A percentile compares a stretch with the other conserved stretches of the same genome.
These are phyloP conservation scores for Heracleum sosnowskyi DNA, from an alignment of 129 eudicot species.

Conservation along the genomic window DNA sequence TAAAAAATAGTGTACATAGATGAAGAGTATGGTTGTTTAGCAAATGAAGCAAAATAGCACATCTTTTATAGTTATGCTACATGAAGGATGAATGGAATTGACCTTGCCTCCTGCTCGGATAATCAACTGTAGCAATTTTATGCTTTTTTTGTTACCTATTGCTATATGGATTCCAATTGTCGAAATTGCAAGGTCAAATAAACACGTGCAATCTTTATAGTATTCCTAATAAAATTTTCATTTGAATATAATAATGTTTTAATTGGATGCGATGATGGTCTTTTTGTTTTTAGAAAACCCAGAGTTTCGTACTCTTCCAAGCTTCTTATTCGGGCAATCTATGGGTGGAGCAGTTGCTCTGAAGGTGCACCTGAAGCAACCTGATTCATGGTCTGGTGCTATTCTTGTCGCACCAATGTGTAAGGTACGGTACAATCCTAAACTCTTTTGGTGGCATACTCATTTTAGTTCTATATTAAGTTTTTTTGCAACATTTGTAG, in stretches of 20 bases:
- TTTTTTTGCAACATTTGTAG: slow-evolving; percentile 28
- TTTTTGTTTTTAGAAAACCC: slow-evolving; percentile 48
- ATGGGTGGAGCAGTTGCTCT: slow-evolving; percentile 99
- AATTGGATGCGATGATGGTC: background rate
- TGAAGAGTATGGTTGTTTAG: background rate
- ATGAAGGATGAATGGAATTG: background rate
- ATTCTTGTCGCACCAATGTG: slow-evolving; percentile 98
- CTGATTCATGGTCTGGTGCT: slow-evolving; percentile 86
- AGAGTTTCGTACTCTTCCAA: slow-evolving; percentile 47
- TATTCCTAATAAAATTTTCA: background rate
- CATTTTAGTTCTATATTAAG: background rate
- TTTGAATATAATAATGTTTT: background rate
- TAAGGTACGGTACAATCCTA: slow-evolving; percentile 59
- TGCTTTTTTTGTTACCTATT: too few relatives aligned
- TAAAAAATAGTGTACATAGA: background rate
- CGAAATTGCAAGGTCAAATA: background rate
- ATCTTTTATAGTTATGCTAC: background rate
- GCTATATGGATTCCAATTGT: too few relatives aligned
- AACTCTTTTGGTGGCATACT: slow-evolving; percentile 9
- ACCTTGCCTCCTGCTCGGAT: background rate
- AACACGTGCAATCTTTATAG: background rate
- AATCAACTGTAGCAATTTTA: background rate
- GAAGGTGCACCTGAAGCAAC: slow-evolving; percentile 84
- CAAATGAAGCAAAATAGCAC: background rate
- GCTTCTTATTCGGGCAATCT: slow-evolving; percentile 74